phyloP scores from a whole-genome alignment of 2,329 filamentous ascomycete species.

The Paraphaeosphaeria sporulosa region DNA sequence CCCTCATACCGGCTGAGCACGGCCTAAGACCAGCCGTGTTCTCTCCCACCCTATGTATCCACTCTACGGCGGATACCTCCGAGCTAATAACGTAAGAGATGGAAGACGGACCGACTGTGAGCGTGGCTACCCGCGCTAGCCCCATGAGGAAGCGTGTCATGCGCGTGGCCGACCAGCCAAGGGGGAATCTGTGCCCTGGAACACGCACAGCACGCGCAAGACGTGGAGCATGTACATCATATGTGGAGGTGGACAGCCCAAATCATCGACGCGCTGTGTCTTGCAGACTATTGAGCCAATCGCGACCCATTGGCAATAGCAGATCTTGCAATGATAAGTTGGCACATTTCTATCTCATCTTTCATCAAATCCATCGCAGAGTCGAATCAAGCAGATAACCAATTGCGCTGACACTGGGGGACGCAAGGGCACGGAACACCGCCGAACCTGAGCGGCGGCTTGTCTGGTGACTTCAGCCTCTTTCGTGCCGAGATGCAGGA shows the following conservation, averaged over 20 bases:
- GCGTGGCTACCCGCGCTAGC: background rate
- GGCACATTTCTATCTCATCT: background rate
- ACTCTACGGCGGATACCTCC: background rate
- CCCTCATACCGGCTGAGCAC: conserved; percentile 1
- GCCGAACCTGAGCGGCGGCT: conserved; percentile 7
- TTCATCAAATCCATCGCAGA: background rate
- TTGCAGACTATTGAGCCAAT: background rate
- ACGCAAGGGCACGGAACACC: background rate
- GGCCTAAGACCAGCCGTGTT: background rate
- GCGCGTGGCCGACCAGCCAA: background rate
- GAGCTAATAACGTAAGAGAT: conserved; percentile 9
- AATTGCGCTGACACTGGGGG: background rate
- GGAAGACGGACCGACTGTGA: background rate
- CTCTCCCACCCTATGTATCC: background rate
- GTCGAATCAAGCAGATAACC: background rate
- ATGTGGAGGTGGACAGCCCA: background rate
- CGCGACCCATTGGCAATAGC: background rate
- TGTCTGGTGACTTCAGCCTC: conserved; percentile 7
- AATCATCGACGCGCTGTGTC: background rate
- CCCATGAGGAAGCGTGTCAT: background rate
- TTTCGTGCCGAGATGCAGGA: conserved; percentile 6
- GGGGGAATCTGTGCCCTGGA: background rate
- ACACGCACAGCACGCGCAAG: conserved; percentile 11
- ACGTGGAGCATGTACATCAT: conserved; percentile 2
- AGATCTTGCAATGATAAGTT: background rate